phyloP scores from a whole-genome alignment of 129 eudicot species.

The Artemisia argyi region DNA sequence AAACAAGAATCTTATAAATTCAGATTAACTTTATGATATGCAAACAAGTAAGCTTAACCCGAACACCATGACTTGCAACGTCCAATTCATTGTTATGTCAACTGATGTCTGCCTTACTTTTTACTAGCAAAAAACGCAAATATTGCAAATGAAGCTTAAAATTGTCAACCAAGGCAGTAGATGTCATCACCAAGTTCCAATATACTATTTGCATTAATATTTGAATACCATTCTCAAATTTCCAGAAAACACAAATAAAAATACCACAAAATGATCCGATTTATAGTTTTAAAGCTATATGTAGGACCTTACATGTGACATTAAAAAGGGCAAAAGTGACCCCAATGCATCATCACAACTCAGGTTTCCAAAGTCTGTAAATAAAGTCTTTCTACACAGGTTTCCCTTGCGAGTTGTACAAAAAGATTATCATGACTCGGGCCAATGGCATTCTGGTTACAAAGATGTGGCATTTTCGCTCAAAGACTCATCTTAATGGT shows the following conservation, averaged over 20 bases:
- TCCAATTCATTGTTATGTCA: too few species aligned
- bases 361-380: conserved; percentile 13
- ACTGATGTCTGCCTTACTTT: too few species aligned
- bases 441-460: conserved; percentile 3
- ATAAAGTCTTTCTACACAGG: background rate
- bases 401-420: conserved; percentile 11
- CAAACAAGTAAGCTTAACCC: too few species aligned
- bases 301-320: conserved; percentile 8
- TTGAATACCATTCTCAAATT: background rate
- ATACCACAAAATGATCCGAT: background rate
- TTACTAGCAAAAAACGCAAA: too few species aligned
- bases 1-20: too few species aligned
- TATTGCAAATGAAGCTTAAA: background rate
- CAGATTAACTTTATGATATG: too few species aligned
- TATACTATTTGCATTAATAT: background rate
- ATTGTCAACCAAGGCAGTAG: background rate
- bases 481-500: background rate
- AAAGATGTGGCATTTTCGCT: conserved; percentile 15
- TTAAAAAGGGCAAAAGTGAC: conserved; percentile 4
- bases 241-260: background rate
- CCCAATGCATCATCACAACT: background rate
- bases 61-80: too few species aligned
- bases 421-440: background rate
- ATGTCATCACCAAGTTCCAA: background rate
- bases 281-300: background rate